Base-by-base conservation (phyloP, 305 asterid genomes). In the Ajuga reptans region DNA sequence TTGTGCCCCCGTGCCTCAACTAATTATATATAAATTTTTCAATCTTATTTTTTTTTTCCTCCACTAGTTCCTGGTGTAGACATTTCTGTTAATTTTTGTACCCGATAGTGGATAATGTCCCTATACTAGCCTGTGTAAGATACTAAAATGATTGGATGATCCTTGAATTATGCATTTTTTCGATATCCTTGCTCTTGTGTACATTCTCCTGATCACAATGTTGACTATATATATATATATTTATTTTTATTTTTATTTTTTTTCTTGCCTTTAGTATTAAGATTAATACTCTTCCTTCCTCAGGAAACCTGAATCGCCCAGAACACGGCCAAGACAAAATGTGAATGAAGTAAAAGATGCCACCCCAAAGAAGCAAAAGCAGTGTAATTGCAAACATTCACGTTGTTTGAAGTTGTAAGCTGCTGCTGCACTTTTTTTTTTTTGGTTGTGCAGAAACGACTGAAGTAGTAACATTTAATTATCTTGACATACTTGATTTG, bases 341-440 rank as follows among this genome's bases (percentile, higher is more conserved):
- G 55, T 51, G 59, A 73, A 69, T 76, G 96, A 89, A 74, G 84
- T 65, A 39, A 86, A 83, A 71, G 96, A 89, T 62, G 85, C 84
- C 60, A 89, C 96, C 46, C 93, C 96, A 17, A 86, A 89, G 89
- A 89, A 86, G 82, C 91, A 79, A 78, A 89, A 89, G 75, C 96
- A 83, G 84, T 89, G 96, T 61, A 89, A 89, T 71, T 89, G 96
- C 84, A 86, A 86, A 76, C 90, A 88, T 77, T 88, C 95, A 3
- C 84, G 90, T 63, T 88, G 95, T 78, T 78, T 88, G 76, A 88
- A 88, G 77, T 75, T 88, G 95, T 88, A 83, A 88, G 95, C 54
- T 63, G 16, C 64, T 62, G 39, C 52, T 61, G 60, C 46, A 58
- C 75, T 73, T 9, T 0, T 78, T 67, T 36, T 51, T 15, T 55